Evolutionary conservation across 106 monocot genomes (phyloP).

Genomic region (Posidonia australis): DNA sequence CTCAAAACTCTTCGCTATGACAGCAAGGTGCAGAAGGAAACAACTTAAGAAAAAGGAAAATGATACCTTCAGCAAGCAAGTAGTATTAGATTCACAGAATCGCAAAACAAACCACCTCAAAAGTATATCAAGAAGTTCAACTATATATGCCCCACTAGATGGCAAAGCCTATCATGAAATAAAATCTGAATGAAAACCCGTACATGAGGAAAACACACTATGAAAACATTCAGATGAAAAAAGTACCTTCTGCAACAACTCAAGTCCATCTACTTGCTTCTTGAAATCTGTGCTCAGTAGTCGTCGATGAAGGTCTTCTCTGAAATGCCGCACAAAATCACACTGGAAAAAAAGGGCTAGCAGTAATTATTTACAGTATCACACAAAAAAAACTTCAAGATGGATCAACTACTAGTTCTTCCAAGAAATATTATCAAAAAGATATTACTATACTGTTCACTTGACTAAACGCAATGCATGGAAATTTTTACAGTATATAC

Average conservation of each 20-base stretch:
- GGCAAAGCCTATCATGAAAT: constrained; percentile 51
- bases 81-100: constrained; percentile 96
- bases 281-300: constrained; percentile 87
- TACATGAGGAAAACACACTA: background rate
- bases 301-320: constrained; percentile 85
- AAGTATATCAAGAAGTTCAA: constrained; percentile 91
- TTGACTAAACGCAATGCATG: no score
- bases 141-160: constrained; percentile 63
- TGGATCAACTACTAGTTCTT: no score
- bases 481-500: no score
- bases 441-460: no score
- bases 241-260: constrained; percentile 81
- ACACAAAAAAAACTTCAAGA: no score
- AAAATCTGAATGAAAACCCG: background rate
- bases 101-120: constrained; percentile 98
- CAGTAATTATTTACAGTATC: no score
- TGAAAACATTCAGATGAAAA: constrained; percentile 1
- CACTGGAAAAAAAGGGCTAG: constrained; percentile 25
- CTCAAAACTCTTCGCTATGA: background rate
- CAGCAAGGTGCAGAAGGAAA: background rate
- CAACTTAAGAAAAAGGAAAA: background rate
- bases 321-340: constrained; percentile 74
- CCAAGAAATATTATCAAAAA: no score
- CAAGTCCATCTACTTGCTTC: constrained; percentile 98
- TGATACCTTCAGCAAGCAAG: constrained; percentile 86